Evolutionary conservation across 179 eudicot species (phyloP), one percentile per base, ranked within the genome.

Genomic region (Beta corolliflora): DNA sequence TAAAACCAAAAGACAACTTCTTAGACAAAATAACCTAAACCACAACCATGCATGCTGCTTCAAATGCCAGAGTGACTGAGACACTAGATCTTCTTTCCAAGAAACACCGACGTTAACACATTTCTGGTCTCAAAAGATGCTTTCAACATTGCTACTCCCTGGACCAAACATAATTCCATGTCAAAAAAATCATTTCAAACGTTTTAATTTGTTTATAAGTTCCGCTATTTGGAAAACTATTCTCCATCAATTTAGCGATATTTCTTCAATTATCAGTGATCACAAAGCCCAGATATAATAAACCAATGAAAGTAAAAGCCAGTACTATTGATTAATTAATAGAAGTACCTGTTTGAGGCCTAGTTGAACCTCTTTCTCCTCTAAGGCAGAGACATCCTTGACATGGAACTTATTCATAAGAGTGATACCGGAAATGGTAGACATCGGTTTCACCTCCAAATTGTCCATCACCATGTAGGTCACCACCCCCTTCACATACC

Each of bases 391-490:
- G 31, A 61, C 66, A 61, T 61, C 66, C 66, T 61, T 61, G 31
- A 61, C 66, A 9, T 61, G 15, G 21, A 61, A 61, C 36, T 61
- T 61, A 73, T 75, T 88, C 66, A 61, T 61, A 1, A 61, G 66
- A 61, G 66, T 64, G 21, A 88, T 84, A 15, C 84, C 68, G 1
- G 86, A 86, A 18, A 88, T 82, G 2, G 83, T 80, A 6, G 89
- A 84, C 83, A 86, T 86, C 0, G 90, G 90, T 18, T 71, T 84
- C 53, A 88, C 83, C 45, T 78, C 82, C 21, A 88, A 55, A 52
- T 84, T 77, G 79, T 88, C 90, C 85, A 81, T 88, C 6, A 88
- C 77, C 87, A 88, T 78, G 29, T 82, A 88, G 0, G 83, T 88
- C 13, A 86, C 88, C 9, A 86, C 81, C 4, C 84, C 84, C 59